Conservation (phyloP, 164 flowering plant species). For the Tetrastigma voinierianum region DNA sequence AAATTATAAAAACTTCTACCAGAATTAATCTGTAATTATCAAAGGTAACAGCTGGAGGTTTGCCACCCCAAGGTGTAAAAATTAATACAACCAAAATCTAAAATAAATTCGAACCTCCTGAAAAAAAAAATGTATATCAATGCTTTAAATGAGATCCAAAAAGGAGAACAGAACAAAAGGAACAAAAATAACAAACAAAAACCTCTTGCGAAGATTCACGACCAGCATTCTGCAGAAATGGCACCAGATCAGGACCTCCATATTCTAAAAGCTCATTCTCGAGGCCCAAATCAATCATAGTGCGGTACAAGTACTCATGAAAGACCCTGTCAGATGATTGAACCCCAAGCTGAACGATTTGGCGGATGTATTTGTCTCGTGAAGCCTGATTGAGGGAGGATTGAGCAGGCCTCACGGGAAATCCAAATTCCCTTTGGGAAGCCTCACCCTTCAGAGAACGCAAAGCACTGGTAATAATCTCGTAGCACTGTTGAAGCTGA, state of each 20-base stretch:
- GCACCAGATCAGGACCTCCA: slow-evolving; percentile 97
- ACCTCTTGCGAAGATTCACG: slow-evolving; percentile 68
- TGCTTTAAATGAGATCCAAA: neutral
- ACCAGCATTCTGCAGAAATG: slow-evolving; percentile 84
- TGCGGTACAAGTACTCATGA: slow-evolving; percentile 77
- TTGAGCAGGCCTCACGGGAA: slow-evolving; percentile 50
- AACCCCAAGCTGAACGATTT: slow-evolving; percentile 92
- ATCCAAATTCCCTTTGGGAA: slow-evolving; percentile 57
- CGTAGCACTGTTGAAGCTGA: slow-evolving; percentile 83
- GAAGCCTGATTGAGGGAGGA: slow-evolving; percentile 64
- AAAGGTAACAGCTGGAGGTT: neutral
- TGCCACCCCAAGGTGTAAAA: neutral
- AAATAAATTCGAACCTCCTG: neutral
- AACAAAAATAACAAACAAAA: slow-evolving; percentile 5
- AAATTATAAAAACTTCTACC: neutral
- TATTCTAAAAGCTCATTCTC: slow-evolving; percentile 88
- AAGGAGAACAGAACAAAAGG: slow-evolving; percentile 1
- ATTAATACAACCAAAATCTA: neutral
- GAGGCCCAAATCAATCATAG: slow-evolving; percentile 87
- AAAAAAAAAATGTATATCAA: neutral
- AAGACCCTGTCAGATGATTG: slow-evolving; percentile 89
- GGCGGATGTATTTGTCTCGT: slow-evolving; percentile 65
- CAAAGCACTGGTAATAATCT: slow-evolving; percentile 73
- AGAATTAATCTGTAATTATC: no score
- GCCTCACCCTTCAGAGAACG: slow-evolving; percentile 70